Evolutionary conservation across 495 filamentous ascomycete species (phyloP).

Genomic region (Penicillium psychrofluorescens): DNA sequence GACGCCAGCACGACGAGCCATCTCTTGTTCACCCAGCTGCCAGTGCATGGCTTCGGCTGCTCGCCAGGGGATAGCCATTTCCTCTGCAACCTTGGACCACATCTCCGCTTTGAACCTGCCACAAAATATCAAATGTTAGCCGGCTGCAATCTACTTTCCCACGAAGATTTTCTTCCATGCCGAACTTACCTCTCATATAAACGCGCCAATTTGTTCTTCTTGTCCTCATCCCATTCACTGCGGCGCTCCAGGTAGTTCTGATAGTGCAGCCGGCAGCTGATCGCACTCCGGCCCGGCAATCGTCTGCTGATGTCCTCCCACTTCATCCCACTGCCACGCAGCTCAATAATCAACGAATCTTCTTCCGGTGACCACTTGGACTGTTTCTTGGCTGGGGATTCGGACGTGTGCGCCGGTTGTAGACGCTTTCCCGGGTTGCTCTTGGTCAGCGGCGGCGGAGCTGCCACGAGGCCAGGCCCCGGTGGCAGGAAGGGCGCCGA

Average conservation of each 20-base stretch:
- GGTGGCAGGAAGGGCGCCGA: conserved; percentile 23
- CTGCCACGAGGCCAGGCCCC: conserved; percentile 20
- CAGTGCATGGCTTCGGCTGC: conserved; percentile 97
- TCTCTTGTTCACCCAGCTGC: conserved; percentile 88
- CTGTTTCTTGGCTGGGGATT: conserved; percentile 86
- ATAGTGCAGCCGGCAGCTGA: conserved; percentile 90
- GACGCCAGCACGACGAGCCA: conserved; percentile 82
- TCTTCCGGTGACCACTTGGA: conserved; percentile 94
- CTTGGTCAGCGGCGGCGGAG: conserved; percentile 26
- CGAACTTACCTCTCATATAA: conserved; percentile 80
- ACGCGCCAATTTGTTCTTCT: conserved; percentile 90
- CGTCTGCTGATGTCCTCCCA: conserved; percentile 96
- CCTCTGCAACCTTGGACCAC: conserved; percentile 89
- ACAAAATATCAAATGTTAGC: neutral
- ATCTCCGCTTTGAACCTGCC: conserved; percentile 90
- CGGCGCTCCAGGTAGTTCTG: conserved; percentile 93
- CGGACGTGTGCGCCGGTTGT: conserved; percentile 42
- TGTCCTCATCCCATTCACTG: conserved; percentile 92
- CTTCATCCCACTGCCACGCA: conserved; percentile 86
- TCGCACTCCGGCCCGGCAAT: conserved; percentile 82
- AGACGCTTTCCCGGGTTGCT: conserved; percentile 41
- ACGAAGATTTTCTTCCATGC: conserved; percentile 6
- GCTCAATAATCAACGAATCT: conserved; percentile 79
- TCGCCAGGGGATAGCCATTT: conserved; percentile 95
- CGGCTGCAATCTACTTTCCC: neutral